A percentile compares a stretch with the other conserved stretches of the same genome.
Evolutionary conservation across 1,139 yeast genomes (phyloP).

Genomic region (Insectozyma bohioensis): DNA sequence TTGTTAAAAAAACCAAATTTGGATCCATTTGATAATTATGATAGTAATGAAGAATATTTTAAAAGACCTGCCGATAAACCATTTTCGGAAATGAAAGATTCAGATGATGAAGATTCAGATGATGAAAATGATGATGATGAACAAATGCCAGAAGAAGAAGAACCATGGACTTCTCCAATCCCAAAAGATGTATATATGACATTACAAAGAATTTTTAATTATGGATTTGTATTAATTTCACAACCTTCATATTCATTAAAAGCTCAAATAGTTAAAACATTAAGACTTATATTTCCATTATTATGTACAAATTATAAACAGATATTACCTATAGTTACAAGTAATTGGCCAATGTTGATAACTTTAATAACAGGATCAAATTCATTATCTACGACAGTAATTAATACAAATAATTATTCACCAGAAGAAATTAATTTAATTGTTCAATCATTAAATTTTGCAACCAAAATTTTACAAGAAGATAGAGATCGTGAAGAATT

Average conservation of each 20-base stretch:
- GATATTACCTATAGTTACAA: slow-evolving; percentile 66
- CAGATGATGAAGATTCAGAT: slow-evolving; percentile 41
- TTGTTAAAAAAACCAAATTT: slow-evolving; percentile 34
- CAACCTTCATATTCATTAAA: slow-evolving; percentile 63
- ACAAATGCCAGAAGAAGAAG: slow-evolving; percentile 21
- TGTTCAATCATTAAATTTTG: slow-evolving; percentile 23
- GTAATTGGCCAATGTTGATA: slow-evolving; percentile 58
- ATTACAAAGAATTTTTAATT: slow-evolving; percentile 60
- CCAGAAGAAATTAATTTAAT: slow-evolving; percentile 15
- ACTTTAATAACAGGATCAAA: slow-evolving; percentile 19
- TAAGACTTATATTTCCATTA: slow-evolving; percentile 54
- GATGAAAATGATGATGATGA: slow-evolving; percentile 28
- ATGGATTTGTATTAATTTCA: slow-evolving; percentile 69
- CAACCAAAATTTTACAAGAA: slow-evolving; percentile 26
- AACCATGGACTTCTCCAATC: slow-evolving; percentile 62
- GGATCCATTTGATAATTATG: slow-evolving; percentile 31
- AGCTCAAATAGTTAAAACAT: slow-evolving; percentile 53
- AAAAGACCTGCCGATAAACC: slow-evolving; percentile 33
- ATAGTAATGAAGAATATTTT: slow-evolving; percentile 35
- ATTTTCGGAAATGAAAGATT: slow-evolving; percentile 42
- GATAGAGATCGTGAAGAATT: slow-evolving; percentile 28
- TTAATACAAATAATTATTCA: slow-evolving; percentile 6
- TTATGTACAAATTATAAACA: slow-evolving; percentile 60
- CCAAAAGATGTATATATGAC: slow-evolving; percentile 59
- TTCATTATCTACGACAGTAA: slow-evolving; percentile 15